phyloP scores from a whole-genome alignment of 2,329 filamentous ascomycete genomes.

The Xylariaceae sp. region DNA sequence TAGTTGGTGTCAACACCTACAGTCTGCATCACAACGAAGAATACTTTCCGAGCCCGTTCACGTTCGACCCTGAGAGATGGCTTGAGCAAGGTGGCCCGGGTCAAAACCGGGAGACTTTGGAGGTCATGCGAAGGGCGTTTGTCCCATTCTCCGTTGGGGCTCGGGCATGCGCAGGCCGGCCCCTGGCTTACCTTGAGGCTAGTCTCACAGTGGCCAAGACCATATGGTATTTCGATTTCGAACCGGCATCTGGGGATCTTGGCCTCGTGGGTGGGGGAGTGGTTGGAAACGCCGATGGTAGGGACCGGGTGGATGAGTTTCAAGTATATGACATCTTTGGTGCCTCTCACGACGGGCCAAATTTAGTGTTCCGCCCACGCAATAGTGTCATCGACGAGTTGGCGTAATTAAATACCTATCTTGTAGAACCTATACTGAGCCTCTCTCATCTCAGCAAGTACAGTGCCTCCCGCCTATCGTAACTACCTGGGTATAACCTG shows the following conservation, averaged over 20 bases:
- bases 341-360: background rate
- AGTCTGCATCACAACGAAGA: constrained; percentile 7
- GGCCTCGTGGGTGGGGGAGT: background rate
- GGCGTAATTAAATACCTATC: too few species aligned
- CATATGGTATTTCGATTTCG: constrained; percentile 2
- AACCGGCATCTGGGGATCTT: background rate
- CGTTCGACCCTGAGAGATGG: constrained; percentile 1
- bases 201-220: constrained; percentile 1
- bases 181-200: background rate
- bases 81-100: background rate
- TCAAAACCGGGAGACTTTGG: background rate
- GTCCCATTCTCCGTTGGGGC: background rate
- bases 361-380: background rate
- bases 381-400: background rate
- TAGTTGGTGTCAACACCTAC: constrained; percentile 8
- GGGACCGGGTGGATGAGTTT: background rate
- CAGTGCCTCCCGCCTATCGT: too few species aligned
- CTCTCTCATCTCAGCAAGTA: too few species aligned
- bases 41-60: constrained; percentile 6
- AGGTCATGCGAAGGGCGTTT: background rate
- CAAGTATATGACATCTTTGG: background rate
- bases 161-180: background rate
- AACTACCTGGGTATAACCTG: too few species aligned
- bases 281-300: background rate
- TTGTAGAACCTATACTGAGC: too few species aligned